phyloP scores from a whole-genome alignment of 495 filamentous ascomycete species.

The Hypoxylon intermedium region DNA sequence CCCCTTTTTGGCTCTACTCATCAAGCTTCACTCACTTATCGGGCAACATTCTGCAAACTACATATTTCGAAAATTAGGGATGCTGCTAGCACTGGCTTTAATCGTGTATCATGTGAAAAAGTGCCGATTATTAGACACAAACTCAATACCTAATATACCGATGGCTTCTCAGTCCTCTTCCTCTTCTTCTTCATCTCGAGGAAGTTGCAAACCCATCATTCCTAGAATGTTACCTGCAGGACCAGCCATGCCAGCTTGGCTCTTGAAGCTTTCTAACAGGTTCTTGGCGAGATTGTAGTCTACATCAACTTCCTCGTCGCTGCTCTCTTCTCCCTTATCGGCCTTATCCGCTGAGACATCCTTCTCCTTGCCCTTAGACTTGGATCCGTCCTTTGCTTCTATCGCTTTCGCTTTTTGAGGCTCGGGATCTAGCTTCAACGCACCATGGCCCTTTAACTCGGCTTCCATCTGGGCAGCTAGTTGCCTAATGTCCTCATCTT shows the following conservation, averaged over 20 bases:
- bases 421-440: conserved; percentile 66
- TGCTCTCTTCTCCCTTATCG: conserved; percentile 47
- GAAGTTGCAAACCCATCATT: conserved; percentile 81
- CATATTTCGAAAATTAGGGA: too few species aligned
- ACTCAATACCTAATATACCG: conserved; percentile 2
- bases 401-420: conserved; percentile 35
- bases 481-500: conserved; percentile 69
- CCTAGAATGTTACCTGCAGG: conserved; percentile 85
- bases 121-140: background rate
- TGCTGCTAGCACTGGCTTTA: too few species aligned
- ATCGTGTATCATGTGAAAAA: too few species aligned
- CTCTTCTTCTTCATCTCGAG: conserved; percentile 72
- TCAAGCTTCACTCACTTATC: too few species aligned
- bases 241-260: conserved; percentile 81
- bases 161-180: conserved; percentile 27
- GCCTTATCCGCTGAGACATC: conserved; percentile 16
- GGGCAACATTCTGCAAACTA: too few species aligned
- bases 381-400: conserved; percentile 10
- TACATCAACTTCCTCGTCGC: conserved; percentile 68
- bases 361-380: conserved; percentile 30
- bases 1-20: too few species aligned
- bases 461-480: conserved; percentile 79
- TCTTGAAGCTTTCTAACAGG: conserved; percentile 88
- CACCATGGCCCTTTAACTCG: conserved; percentile 80
- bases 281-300: conserved; percentile 92